Conservation (phyloP, 495 filamentous ascomycete species). For the Neurospora sp. region DNA sequence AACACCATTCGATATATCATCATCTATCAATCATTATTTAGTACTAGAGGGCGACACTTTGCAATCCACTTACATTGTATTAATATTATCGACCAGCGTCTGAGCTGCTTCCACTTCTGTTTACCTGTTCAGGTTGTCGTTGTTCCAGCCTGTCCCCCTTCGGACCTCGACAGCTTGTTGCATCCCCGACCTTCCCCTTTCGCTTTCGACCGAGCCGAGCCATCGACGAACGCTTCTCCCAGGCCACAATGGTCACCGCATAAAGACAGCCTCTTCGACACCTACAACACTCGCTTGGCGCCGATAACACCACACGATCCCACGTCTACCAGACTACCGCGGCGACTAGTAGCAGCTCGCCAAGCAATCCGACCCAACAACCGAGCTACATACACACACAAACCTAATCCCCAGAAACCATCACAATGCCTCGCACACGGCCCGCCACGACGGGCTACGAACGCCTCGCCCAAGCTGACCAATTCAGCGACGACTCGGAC, state of each 20-base stretch:
- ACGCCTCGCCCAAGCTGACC: conserved; percentile 82
- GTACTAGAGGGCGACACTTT: background rate
- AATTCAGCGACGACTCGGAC: conserved; percentile 67
- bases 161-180: background rate
- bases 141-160: background rate
- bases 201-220: background rate
- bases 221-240: background rate
- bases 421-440: conserved; percentile 34
- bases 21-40: background rate
- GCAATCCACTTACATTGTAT: background rate
- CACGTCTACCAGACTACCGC: background rate
- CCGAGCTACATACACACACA: background rate
- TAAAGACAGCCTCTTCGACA: background rate
- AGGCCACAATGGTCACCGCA: background rate
- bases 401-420: background rate
- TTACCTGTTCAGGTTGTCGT: background rate
- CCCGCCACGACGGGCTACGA: conserved; percentile 85
- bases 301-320: background rate
- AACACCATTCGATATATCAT: background rate
- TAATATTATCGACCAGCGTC: background rate
- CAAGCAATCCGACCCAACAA: background rate
- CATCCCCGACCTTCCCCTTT: background rate
- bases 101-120: background rate
- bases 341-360: background rate
- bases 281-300: background rate